Base-by-base conservation (phyloP, 768 basidiomycete genomes). In the Lepiota venenata region DNA sequence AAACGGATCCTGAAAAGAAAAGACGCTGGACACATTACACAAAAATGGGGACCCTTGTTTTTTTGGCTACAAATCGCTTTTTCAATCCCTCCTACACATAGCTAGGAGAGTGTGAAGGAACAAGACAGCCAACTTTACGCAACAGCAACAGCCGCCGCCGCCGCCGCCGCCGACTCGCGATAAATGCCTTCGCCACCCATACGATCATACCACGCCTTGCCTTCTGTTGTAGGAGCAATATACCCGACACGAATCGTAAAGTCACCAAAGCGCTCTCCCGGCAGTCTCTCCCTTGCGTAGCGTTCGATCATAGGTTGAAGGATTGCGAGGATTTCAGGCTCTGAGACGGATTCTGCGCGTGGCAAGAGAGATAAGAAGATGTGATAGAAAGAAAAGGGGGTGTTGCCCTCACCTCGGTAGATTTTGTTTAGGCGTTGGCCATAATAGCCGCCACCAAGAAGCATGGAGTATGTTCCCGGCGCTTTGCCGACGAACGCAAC, bases 401-500 rank as follows among this genome's bases (percentile, higher is more conserved):
- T n/a, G n/a, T n/a, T n/a, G n/a, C n/a, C n/a, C 71, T 4, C 56
- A 87, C 88, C 88, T 71, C 92, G 79, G 71, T 93, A 98, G 50
- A 97, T 95, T 73, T 98, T 98, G 76, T 96, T 96, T 62, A 99
- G 74, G 35, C 96, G 81, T 68, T 98, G 89, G 36, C 96, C 97
- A 60, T 93, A 79, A 74, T 93, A 97, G 1, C 94, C 94, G 51
- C 96, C 96, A 38, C 97, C 96, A 32, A 99, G 85, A 29, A 98
- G 81, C 94, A 98, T 97, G 42, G 86, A 65, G 68, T 99, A 99
- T 29, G 84, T 79, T 11, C 93, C 94, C 1, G 88, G 92, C 0
- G 97, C 93, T 72, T 98, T 98, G 29, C 97, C 96, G 37, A 98
- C 87, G 63, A 98, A 96, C 0, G 94, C 97, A 38, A 98, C 79